Evolutionary conservation across 2,329 filamentous ascomycete species (phyloP).

Genomic region (Cytospora piceicola): DNA sequence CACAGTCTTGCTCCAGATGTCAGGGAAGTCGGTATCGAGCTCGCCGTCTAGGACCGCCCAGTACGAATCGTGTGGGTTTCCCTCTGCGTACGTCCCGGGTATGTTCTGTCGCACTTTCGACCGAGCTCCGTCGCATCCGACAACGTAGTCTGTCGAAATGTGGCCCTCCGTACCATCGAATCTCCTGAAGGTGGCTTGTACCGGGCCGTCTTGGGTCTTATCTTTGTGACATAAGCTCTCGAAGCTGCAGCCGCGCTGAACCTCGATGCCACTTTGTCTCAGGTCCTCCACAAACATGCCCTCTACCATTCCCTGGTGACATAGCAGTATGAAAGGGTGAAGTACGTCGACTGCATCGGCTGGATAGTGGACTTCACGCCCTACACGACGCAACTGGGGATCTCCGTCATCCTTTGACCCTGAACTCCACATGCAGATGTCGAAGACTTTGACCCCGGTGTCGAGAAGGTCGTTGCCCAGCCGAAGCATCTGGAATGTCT

Average conservation of each 20-base stretch:
- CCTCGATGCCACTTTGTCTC: constrained; percentile 51
- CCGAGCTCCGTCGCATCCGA: constrained; percentile 61
- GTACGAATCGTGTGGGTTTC: constrained; percentile 56
- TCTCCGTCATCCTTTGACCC: constrained; percentile 48
- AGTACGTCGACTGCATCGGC: constrained; percentile 39
- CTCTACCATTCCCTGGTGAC: constrained; percentile 65
- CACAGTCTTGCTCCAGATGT: constrained; percentile 75
- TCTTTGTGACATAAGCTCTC: constrained; percentile 38
- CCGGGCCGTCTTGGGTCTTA: constrained; percentile 40
- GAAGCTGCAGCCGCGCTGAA: constrained; percentile 42
- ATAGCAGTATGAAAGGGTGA: constrained; percentile 41
- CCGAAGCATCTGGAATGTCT: constrained; percentile 69
- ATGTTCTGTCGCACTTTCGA: constrained; percentile 71
- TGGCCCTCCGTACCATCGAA: constrained; percentile 40
- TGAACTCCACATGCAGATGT: constrained; percentile 69
- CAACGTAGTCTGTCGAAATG: constrained; percentile 20
- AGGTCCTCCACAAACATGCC: constrained; percentile 60
- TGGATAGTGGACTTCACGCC: constrained; percentile 40
- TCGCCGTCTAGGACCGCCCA: constrained; percentile 76
- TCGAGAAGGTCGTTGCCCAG: constrained; percentile 64
- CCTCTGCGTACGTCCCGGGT: constrained; percentile 58
- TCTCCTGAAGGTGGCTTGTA: constrained; percentile 46
- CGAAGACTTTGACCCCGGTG: constrained; percentile 66
- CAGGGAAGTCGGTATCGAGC: constrained; percentile 72
- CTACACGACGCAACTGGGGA: constrained; percentile 60